Percentiles rank a stretch among this genome's conserved stretches.
These are phyloP conservation scores for Lactarius hengduanensis DNA, from an alignment of 768 basidiomycete species.

Conservation along the genomic window DNA sequence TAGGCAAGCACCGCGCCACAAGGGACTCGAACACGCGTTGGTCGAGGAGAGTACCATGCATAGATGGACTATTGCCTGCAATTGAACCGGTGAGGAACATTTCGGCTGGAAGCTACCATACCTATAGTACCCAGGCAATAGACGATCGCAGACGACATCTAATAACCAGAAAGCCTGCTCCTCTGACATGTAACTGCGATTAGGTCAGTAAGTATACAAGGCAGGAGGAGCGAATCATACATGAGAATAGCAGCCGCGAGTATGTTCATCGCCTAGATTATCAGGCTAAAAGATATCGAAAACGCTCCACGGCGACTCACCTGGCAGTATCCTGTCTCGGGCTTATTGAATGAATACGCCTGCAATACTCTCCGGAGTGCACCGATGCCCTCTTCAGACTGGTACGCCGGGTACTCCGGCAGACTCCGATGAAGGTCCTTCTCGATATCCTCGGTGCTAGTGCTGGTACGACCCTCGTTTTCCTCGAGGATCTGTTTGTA, in stretches of 20 bases:
- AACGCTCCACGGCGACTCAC: constrained; percentile 38
- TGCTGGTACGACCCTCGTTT: constrained; percentile 73
- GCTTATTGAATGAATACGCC: constrained; percentile 95
- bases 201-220: constrained; percentile 12
- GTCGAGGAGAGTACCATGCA: constrained; percentile 99
- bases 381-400: constrained; percentile 80
- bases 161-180: constrained; percentile 98
- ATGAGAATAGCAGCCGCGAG: constrained; percentile 93
- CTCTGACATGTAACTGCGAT: constrained; percentile 93
- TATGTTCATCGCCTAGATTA: constrained; percentile 88
- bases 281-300: constrained; percentile 11
- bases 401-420: constrained; percentile 96
- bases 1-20: constrained; percentile 83
- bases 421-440: constrained; percentile 95
- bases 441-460: constrained; percentile 97
- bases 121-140: constrained; percentile 98
- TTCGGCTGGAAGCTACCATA: constrained; percentile 39
- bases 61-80: constrained; percentile 67
- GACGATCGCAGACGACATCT: constrained; percentile 89
- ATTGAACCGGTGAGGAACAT: constrained; percentile 18
- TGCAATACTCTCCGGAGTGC: constrained; percentile 87
- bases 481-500: constrained; percentile 76
- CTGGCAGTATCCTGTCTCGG: constrained; percentile 94
- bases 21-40: constrained; percentile 97
- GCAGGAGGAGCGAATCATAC: constrained; percentile 42